Evolutionary conservation across 768 basidiomycete species (phyloP).

Genomic region (Hortiboletus campestris): DNA sequence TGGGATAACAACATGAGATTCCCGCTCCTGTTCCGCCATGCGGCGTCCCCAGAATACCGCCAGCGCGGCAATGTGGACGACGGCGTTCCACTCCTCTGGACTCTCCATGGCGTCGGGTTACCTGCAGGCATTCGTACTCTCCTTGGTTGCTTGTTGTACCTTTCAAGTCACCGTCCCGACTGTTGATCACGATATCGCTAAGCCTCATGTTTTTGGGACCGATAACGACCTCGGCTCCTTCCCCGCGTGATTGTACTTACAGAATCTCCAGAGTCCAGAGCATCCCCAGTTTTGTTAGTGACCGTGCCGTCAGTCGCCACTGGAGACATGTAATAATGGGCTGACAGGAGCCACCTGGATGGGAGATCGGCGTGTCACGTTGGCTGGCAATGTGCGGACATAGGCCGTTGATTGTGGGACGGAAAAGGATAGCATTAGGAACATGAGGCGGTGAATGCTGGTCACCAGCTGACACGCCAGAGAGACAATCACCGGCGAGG

Average conservation of each 20-base stretch:
- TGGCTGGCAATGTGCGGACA: slow-evolving; percentile 17
- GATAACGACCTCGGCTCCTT: neutral
- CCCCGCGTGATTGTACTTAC: slow-evolving; percentile 2
- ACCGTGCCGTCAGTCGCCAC: slow-evolving; percentile 14
- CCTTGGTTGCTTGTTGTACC: neutral
- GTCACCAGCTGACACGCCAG: slow-evolving; percentile 7
- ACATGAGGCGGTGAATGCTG: slow-evolving; percentile 18
- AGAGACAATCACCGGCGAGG: slow-evolving; percentile 2
- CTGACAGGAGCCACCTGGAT: slow-evolving; percentile 1
- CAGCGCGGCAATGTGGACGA: slow-evolving; percentile 6
- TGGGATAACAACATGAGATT: neutral
- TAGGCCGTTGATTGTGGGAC: slow-evolving; percentile 16
- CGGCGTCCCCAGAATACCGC: slow-evolving; percentile 6
- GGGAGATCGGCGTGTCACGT: slow-evolving; percentile 24
- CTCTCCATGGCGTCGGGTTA: slow-evolving; percentile 9
- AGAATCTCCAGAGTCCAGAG: neutral
- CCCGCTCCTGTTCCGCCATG: slow-evolving; percentile 13
- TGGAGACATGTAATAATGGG: slow-evolving; percentile 1
- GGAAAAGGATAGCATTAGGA: slow-evolving; percentile 8
- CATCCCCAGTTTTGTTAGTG: slow-evolving; percentile 10
- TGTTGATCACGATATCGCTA: slow-evolving; percentile 6
- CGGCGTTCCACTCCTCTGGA: slow-evolving; percentile 18
- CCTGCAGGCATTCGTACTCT: slow-evolving; percentile 8
- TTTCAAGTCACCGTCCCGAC: slow-evolving; percentile 21
- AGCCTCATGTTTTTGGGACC: neutral